Percentiles rank a stretch among this genome's conserved stretches.
phyloP scores from a whole-genome alignment of 371 early-diverging fungal genomes.

The Zychaea mexicana region DNA sequence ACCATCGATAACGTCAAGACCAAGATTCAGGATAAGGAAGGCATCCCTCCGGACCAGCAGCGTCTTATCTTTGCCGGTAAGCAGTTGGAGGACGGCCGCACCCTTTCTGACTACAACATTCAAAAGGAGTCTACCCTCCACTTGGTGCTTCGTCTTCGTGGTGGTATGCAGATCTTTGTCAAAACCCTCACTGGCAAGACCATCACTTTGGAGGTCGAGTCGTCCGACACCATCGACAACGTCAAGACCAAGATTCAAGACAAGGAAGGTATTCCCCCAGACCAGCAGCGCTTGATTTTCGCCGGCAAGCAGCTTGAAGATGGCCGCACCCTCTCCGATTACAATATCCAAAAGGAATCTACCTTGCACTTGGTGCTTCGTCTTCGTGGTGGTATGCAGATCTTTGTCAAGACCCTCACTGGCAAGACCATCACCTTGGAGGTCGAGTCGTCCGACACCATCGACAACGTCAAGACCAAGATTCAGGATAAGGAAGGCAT shows the following conservation, averaged over 20 bases:
- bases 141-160: slow-evolving; percentile 89
- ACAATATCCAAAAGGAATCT: slow-evolving; percentile 77
- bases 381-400: slow-evolving; percentile 77
- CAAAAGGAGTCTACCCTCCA: slow-evolving; percentile 88
- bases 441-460: slow-evolving; percentile 89
- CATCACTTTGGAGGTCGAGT: slow-evolving; percentile 92
- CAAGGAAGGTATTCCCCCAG: slow-evolving; percentile 94
- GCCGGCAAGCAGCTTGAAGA: slow-evolving; percentile 87
- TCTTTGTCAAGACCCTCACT: slow-evolving; percentile 80
- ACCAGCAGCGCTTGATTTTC: slow-evolving; percentile 86
- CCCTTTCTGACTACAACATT: slow-evolving; percentile 61
- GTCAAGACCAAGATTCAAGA: slow-evolving; percentile 95
- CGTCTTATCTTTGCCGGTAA: slow-evolving; percentile 94
- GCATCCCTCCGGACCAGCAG: slow-evolving; percentile 95
- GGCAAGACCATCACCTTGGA: slow-evolving; percentile 95
- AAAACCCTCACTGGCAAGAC: slow-evolving; percentile 95
- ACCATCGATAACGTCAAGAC: slow-evolving; percentile 89
- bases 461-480: slow-evolving; percentile 91
- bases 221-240: slow-evolving; percentile 86
- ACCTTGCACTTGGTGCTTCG: slow-evolving; percentile 93
- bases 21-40: slow-evolving; percentile 96
- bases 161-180: slow-evolving; percentile 55
- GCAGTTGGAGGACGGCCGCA: slow-evolving; percentile 87
- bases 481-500: slow-evolving; percentile 98
- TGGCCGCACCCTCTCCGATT: slow-evolving; percentile 77